Evolutionary conservation across 768 basidiomycete species (phyloP).

Genomic region (Dioszegia crocea): DNA sequence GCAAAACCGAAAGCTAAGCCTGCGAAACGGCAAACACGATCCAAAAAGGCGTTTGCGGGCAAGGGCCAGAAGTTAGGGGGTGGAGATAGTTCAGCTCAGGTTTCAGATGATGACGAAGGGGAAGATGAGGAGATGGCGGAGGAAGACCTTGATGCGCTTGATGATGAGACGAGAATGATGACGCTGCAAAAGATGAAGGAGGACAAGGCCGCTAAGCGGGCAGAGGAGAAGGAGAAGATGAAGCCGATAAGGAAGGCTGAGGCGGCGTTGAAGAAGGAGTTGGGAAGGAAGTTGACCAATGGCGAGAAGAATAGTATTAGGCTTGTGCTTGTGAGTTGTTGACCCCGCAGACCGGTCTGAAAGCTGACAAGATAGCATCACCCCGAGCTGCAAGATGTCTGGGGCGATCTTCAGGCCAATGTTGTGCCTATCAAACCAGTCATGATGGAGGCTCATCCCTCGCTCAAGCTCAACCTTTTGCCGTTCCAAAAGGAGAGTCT

Average conservation of each 20-base stretch:
- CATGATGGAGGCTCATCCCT: slow-evolving; percentile 71
- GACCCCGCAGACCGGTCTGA: background rate
- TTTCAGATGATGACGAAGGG: slow-evolving; percentile 1
- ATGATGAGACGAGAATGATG: slow-evolving; percentile 13
- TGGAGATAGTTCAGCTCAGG: background rate
- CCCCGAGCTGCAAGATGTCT: slow-evolving; percentile 73
- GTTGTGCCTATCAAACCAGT: slow-evolving; percentile 63
- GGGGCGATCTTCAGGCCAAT: slow-evolving; percentile 74
- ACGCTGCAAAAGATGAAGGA: slow-evolving; percentile 8
- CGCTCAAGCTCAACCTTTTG: slow-evolving; percentile 77
- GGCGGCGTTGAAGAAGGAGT: slow-evolving; percentile 54
- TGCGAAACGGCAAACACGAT: slow-evolving; percentile 15
- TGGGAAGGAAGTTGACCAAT: slow-evolving; percentile 70
- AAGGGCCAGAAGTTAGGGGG: slow-evolving; percentile 1
- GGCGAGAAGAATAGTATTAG: slow-evolving; percentile 56
- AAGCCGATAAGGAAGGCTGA: slow-evolving; percentile 36
- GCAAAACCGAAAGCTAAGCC: slow-evolving; percentile 12
- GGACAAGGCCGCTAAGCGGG: slow-evolving; percentile 15
- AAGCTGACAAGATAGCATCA: slow-evolving; percentile 56
- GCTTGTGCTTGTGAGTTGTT: slow-evolving; percentile 22
- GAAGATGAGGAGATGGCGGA: slow-evolving; percentile 5
- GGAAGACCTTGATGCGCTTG: slow-evolving; percentile 6
- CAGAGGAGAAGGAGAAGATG: slow-evolving; percentile 42
- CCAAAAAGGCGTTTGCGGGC: background rate
- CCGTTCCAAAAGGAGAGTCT: slow-evolving; percentile 95